Evolutionary conservation across 352 stramenopile genomes (phyloP).

Genomic region (Elongisporangium prolatum): DNA sequence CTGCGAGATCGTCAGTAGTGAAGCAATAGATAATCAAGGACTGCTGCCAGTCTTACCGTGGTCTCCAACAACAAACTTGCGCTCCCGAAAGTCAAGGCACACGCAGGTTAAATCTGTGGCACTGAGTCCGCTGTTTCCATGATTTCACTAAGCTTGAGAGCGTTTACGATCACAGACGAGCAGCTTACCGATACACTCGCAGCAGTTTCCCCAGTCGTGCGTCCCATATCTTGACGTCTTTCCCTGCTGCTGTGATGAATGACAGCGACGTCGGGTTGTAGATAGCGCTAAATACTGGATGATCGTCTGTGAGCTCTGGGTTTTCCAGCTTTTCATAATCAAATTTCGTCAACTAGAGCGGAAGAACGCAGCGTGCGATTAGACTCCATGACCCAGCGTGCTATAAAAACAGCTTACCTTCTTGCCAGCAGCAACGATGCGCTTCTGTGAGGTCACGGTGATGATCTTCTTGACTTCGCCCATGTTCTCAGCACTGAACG

Average conservation of each 20-base stretch:
- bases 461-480: slow-evolving; percentile 72
- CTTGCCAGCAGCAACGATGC: slow-evolving; percentile 73
- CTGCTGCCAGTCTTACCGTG: slow-evolving; percentile 27
- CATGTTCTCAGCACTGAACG: slow-evolving; percentile 73
- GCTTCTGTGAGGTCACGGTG: slow-evolving; percentile 63
- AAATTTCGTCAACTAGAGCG: slow-evolving; percentile 57
- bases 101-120: slow-evolving; percentile 71
- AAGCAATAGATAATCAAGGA: neutral
- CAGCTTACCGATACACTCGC: slow-evolving; percentile 59
- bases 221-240: slow-evolving; percentile 88
- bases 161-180: too few relatives aligned
- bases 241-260: slow-evolving; percentile 73
- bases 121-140: slow-evolving; percentile 37
- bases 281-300: slow-evolving; percentile 70
- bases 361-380: neutral
- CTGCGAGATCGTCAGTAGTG: slow-evolving; percentile 9
- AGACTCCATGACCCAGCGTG: neutral
- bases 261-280: slow-evolving; percentile 87
- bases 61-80: slow-evolving; percentile 86
- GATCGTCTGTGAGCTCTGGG: slow-evolving; percentile 80
- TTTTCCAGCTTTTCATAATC: slow-evolving; percentile 88
- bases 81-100: slow-evolving; percentile 74
- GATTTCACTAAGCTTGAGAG: neutral
- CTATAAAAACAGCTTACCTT: slow-evolving; percentile 19
- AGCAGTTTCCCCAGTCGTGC: slow-evolving; percentile 74